phyloP scores from a whole-genome alignment of 2,329 filamentous ascomycete genomes.

The Verticillium nonalfalfae region DNA sequence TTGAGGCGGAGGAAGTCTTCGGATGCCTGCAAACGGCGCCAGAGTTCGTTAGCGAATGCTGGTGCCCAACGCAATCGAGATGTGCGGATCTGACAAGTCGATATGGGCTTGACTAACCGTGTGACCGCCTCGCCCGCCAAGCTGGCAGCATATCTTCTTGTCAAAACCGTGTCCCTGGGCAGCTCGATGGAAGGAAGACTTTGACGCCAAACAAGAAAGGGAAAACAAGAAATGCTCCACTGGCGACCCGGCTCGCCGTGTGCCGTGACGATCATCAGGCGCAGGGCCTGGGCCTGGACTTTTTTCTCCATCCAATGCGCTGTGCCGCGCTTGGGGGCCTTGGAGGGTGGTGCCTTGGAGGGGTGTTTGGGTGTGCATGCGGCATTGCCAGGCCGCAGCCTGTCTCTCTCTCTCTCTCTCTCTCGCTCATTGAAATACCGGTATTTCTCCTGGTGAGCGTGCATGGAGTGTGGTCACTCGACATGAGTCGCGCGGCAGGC shows the following conservation, averaged over 20 bases:
- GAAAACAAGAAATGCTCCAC: neutral
- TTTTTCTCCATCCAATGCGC: neutral
- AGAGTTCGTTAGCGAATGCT: neutral
- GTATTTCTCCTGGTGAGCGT: neutral
- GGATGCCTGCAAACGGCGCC: neutral
- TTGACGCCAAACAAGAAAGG: neutral
- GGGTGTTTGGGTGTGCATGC: neutral
- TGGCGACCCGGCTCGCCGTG: neutral
- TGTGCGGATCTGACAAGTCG: neutral
- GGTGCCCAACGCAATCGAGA: neutral
- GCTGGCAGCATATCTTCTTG: neutral
- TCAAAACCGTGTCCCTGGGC: neutral
- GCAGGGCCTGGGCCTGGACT: neutral
- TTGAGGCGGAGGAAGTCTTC: neutral
- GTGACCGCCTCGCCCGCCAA: neutral
- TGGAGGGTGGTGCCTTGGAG: too few relatives aligned
- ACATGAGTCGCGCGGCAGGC: neutral
- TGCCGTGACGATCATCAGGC: neutral
- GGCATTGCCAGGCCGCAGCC: neutral
- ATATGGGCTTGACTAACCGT: neutral
- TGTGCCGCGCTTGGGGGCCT: neutral
- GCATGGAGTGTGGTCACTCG: neutral
- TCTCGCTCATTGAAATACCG: neutral
- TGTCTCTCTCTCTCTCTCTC: too few relatives aligned
- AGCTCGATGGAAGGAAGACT: neutral